phyloP scores from a whole-genome alignment of 2,329 filamentous ascomycete species.

The Elsinoe perseae region DNA sequence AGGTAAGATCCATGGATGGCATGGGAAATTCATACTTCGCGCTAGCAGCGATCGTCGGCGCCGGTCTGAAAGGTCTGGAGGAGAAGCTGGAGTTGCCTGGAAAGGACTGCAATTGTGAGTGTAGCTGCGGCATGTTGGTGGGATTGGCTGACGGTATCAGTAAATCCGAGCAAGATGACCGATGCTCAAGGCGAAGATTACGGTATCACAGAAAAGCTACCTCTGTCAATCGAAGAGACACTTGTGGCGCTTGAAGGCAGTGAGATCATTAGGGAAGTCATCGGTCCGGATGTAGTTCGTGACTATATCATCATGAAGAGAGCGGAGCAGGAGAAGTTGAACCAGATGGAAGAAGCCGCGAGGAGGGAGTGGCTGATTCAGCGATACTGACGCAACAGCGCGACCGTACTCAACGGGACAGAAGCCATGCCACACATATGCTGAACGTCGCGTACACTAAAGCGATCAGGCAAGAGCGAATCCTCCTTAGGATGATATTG shows the following conservation, averaged over 20 bases:
- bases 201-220: constrained; percentile 50
- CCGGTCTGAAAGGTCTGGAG: constrained; percentile 51
- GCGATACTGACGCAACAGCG: constrained; percentile 47
- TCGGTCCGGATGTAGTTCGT: constrained; percentile 47
- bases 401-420: neutral
- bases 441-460: no score
- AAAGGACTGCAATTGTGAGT: constrained; percentile 43
- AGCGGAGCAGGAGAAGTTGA: constrained; percentile 48
- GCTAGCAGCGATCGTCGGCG: constrained; percentile 52
- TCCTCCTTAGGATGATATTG: no score
- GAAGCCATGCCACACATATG: no score
- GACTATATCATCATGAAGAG: constrained; percentile 54
- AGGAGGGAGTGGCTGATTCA: constrained; percentile 56
- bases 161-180: constrained; percentile 47
- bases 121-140: neutral
- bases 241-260: constrained; percentile 47
- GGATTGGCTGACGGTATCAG: constrained; percentile 19
- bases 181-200: constrained; percentile 42
- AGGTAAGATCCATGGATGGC: constrained; percentile 70
- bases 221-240: constrained; percentile 48
- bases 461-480: no score
- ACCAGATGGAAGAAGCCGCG: constrained; percentile 41
- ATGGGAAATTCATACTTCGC: constrained; percentile 71
- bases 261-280: constrained; percentile 35
- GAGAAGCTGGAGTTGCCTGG: constrained; percentile 39